Base-by-base conservation (phyloP, 306 rosid species). In the Canavalia gladiata region DNA sequence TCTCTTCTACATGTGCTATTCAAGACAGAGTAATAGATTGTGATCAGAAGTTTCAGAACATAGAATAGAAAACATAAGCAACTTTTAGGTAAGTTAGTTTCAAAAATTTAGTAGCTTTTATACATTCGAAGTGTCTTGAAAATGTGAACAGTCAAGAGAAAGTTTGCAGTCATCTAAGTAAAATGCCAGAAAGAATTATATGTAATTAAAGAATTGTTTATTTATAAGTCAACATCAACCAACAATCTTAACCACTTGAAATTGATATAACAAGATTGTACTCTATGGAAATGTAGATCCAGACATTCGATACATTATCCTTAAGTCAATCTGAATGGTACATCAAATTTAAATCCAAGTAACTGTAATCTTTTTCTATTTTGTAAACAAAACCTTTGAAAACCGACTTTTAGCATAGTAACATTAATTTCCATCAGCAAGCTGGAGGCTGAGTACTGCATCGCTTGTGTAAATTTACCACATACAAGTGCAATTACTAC, bases 181-280 rank as follows among this genome's bases (percentile, higher is more conserved):
- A 4, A 13, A 18, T 7, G 63, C 43, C 60, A 72, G 3, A 18
- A 72, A 72, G 8, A 34, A 46, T 49, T 9, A 35, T 51, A 29
- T 10, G 5, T 52, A 41, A 25, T n/a, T 58, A 29, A 28, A 42
- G 18, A 57, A 6, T 12, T 30, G 34, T 2, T 43, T 34, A 33
- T 35, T 51, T 3, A 34, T 1, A 35, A 35, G 18, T 30, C 46
- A 52, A 39, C 8, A 12, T 47, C 55, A 62, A 5, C 28, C 10
- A 31, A 64, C 60, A 64, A 73, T 50, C 75, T 63, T 42, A n/a
- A n/a, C 10, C 55, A 43, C 68, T 64, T 30, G 25, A 81, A 30
- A 73, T 29, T 37, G 60, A 37, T 47, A 60, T 12, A 68, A 55
- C 28, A 4, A 45, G 28, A 72, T 13, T n/a, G 13, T 70, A 33